Conservation (phyloP, 495 filamentous ascomycete genomes). For the Penicillium cinerascens region DNA sequence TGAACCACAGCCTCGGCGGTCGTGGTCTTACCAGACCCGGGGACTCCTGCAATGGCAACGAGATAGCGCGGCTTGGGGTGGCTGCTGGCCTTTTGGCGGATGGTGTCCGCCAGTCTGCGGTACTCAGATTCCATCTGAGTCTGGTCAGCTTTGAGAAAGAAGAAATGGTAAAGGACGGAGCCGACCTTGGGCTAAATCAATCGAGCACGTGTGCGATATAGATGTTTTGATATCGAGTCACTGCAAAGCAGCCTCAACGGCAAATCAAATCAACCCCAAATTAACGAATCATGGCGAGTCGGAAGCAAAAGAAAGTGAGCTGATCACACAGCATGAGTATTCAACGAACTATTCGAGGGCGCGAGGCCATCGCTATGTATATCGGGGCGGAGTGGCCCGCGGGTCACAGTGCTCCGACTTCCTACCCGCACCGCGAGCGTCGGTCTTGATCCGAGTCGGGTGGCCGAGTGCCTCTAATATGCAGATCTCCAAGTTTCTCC, state of each 20-base stretch:
- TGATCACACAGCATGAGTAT: not conserved
- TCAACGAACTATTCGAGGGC: not conserved
- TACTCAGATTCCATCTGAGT: constrained; percentile 28
- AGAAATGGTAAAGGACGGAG: not conserved
- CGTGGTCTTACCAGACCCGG: constrained; percentile 50
- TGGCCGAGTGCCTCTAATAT: not conserved
- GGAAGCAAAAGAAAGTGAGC: not conserved
- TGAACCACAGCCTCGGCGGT: constrained; percentile 34
- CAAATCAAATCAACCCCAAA: not conserved
- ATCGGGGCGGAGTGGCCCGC: constrained; percentile 15
- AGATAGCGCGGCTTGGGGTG: constrained; percentile 25
- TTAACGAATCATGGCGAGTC: constrained; percentile 1
- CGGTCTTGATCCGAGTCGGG: constrained; percentile 17
- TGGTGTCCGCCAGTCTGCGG: constrained; percentile 16
- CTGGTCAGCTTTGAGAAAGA: not conserved
- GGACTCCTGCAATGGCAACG: constrained; percentile 44
- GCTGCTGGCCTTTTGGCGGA: constrained; percentile 18
- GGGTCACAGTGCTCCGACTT: constrained; percentile 36
- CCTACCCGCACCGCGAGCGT: not conserved
- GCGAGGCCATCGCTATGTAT: constrained; percentile 14
- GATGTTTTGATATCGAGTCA: not conserved
- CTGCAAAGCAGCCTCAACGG: not conserved
- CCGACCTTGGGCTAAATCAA: not conserved
- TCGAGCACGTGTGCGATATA: not conserved
- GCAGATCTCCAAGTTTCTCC: not conserved